phyloP scores from a whole-genome alignment of 176 grass and related monocot genomes.

The Saccharum spontaneum region DNA sequence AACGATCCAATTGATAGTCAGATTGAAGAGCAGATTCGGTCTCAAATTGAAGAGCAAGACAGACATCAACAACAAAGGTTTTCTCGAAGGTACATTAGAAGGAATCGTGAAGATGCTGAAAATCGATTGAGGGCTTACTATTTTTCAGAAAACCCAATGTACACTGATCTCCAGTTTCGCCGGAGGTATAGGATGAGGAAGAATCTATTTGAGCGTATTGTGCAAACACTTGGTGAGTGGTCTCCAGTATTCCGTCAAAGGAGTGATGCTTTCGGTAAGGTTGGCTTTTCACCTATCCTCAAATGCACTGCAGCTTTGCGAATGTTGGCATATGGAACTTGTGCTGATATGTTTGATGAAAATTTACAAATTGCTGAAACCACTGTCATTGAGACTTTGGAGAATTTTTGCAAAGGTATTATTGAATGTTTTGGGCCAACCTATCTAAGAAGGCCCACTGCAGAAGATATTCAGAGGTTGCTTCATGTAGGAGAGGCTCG shows the following conservation, averaged over 20 bases:
- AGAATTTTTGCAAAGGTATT: background rate
- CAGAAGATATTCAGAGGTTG: background rate
- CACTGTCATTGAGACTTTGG: background rate
- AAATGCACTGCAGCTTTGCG: background rate
- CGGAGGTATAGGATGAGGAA: no score
- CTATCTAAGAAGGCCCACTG: background rate
- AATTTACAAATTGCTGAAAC: background rate
- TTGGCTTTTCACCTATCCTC: constrained; percentile 1
- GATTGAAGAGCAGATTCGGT: background rate
- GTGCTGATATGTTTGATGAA: background rate
- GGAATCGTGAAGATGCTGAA: no score
- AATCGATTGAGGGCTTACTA: no score
- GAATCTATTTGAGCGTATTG: background rate
- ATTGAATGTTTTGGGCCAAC: background rate
- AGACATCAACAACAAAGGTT: no score
- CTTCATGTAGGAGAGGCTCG: background rate
- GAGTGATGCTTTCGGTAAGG: background rate
- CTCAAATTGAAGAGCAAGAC: background rate
- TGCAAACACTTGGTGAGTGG: background rate
- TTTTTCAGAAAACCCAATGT: no score
- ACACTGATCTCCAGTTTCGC: no score
- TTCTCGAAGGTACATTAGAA: no score
- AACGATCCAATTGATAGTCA: background rate
- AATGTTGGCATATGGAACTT: background rate
- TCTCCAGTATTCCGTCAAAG: background rate